Evolutionary conservation across 768 basidiomycete species (phyloP).

Genomic region (Lentinula guzmanii): DNA sequence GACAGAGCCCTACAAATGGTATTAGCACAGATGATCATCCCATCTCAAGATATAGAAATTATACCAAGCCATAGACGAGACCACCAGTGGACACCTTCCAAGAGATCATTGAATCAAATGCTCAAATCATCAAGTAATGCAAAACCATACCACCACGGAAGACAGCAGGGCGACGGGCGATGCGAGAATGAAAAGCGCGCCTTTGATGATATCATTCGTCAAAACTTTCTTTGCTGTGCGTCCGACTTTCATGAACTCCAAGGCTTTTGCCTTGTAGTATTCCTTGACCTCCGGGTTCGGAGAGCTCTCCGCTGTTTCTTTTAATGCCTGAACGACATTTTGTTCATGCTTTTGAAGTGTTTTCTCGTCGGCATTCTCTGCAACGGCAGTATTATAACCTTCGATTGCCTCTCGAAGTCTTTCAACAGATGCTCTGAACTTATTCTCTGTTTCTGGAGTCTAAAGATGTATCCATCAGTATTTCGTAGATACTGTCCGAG

Average conservation of each 20-base stretch:
- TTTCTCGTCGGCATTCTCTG: conserved; percentile 1
- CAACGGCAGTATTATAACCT: background rate
- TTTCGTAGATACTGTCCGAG: background rate
- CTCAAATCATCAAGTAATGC: background rate
- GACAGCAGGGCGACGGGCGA: conserved; percentile 1
- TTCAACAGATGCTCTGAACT: background rate
- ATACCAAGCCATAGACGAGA: conserved; percentile 2
- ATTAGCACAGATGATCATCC: background rate
- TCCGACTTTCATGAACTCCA: conserved; percentile 3
- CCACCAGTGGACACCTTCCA: background rate
- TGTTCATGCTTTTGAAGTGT: background rate
- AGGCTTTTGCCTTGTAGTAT: conserved; percentile 1
- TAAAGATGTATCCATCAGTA: background rate
- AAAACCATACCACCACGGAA: background rate
- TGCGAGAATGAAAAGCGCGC: background rate
- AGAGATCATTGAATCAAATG: background rate
- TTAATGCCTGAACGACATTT: background rate
- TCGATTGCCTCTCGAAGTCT: conserved; percentile 1
- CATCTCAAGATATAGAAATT: background rate
- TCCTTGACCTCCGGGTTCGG: conserved; percentile 1
- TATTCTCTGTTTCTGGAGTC: conserved; percentile 2
- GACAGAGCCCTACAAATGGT: background rate
- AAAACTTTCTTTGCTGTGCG: conserved; percentile 1
- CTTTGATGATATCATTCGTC: conserved; percentile 2
- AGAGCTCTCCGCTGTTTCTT: background rate